Evolutionary conservation across 2,329 filamentous ascomycete genomes (phyloP).

Genomic region (Westerdykella sp.): DNA sequence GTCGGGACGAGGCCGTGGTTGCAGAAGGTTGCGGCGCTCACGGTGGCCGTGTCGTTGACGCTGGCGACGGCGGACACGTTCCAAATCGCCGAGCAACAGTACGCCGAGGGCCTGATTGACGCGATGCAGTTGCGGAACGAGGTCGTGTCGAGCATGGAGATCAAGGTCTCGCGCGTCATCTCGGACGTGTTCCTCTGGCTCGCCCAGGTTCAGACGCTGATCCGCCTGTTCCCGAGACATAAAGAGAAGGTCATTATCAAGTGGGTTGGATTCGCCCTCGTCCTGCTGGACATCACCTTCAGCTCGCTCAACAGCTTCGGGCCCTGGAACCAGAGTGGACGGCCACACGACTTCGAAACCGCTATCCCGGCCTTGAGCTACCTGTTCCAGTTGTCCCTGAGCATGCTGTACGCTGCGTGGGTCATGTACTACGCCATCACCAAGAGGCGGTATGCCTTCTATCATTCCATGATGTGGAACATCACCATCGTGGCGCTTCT

Average conservation of each 20-base stretch:
- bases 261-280: conserved; percentile 93
- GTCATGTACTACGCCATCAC: conserved; percentile 90
- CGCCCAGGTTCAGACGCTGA: conserved; percentile 92
- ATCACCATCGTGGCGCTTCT: conserved; percentile 74
- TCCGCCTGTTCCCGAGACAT: conserved; percentile 89
- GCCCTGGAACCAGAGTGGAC: conserved; percentile 47
- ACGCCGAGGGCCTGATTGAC: conserved; percentile 72
- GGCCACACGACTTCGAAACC: conserved; percentile 73
- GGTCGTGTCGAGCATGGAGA: conserved; percentile 77
- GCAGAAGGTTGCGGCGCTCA: conserved; percentile 62
- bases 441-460: conserved; percentile 86
- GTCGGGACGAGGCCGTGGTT: conserved; percentile 91
- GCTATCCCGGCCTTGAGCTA: conserved; percentile 89
- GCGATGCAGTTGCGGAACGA: conserved; percentile 66
- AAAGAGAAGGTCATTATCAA: conserved; percentile 98
- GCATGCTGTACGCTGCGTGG: conserved; percentile 85
- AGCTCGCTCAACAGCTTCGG: conserved; percentile 85
- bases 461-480: conserved; percentile 84
- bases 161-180: conserved; percentile 85
- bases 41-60: conserved; percentile 73
- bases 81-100: conserved; percentile 73
- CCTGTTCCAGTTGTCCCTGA: conserved; percentile 80
- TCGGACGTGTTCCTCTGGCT: conserved; percentile 97
- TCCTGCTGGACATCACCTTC: conserved; percentile 84
- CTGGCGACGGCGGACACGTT: conserved; percentile 93